Evolutionary conservation across 768 basidiomycete species (phyloP).

Genomic region (Pisolithus albus): DNA sequence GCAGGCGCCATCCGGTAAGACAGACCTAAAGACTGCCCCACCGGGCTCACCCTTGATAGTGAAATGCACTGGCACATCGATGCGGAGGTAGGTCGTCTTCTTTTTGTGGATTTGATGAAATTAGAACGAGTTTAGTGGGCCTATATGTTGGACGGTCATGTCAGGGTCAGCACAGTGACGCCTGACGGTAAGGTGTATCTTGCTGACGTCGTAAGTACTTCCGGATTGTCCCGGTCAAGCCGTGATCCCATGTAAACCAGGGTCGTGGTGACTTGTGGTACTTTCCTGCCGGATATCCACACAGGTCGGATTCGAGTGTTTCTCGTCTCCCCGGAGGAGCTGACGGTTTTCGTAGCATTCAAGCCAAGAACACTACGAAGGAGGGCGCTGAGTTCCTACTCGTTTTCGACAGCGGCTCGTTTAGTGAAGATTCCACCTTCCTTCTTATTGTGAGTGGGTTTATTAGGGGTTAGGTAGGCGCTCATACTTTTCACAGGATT

Average conservation of each 20-base stretch:
- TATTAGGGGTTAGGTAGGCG: not conserved
- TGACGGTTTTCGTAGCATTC: constrained; percentile 27
- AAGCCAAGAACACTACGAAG: constrained; percentile 41
- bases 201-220: constrained; percentile 42
- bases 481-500: constrained; percentile 39
- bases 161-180: constrained; percentile 44
- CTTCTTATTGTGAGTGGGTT: constrained; percentile 24
- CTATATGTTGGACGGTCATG: constrained; percentile 43
- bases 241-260: constrained; percentile 14
- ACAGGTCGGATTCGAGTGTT: constrained; percentile 18
- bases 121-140: constrained; percentile 37
- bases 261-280: constrained; percentile 48
- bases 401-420: constrained; percentile 35
- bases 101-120: not conserved
- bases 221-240: constrained; percentile 6
- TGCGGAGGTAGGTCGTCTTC: constrained; percentile 18
- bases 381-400: constrained; percentile 51
- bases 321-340: not conserved
- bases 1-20: constrained; percentile 36
- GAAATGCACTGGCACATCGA: constrained; percentile 42
- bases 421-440: constrained; percentile 56
- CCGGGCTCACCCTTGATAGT: constrained; percentile 10
- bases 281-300: constrained; percentile 51
- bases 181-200: constrained; percentile 47
- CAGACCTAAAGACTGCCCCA: no score